Conservation (phyloP, 106 monocot species). For the Alisma plantagoaquatica region DNA sequence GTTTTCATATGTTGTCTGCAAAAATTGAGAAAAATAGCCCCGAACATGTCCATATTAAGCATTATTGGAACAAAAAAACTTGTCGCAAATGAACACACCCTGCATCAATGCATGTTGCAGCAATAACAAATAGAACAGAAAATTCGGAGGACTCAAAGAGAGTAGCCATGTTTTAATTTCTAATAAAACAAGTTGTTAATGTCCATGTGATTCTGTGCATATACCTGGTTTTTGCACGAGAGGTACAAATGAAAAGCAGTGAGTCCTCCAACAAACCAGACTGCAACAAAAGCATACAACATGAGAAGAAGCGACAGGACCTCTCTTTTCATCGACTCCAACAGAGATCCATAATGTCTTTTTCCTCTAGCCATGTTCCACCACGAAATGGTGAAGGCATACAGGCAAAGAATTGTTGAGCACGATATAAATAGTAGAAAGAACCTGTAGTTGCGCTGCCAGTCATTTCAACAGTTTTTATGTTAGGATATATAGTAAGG, state of each 20-base stretch:
- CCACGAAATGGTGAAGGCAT: constrained; percentile 73
- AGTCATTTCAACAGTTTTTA: too few relatives aligned
- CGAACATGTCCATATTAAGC: too few relatives aligned
- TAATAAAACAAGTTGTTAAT: too few relatives aligned
- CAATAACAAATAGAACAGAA: too few relatives aligned
- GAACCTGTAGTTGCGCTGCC: constrained; percentile 92
- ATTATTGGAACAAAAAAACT: too few relatives aligned
- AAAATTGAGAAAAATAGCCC: too few relatives aligned
- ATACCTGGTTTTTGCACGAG: constrained; percentile 70
- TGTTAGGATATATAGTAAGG: too few relatives aligned
- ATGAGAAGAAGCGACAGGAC: constrained; percentile 65
- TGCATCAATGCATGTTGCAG: too few relatives aligned
- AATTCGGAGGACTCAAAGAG: too few relatives aligned
- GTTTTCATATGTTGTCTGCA: constrained; percentile 73
- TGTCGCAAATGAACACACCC: too few relatives aligned
- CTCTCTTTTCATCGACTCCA: constrained; percentile 52
- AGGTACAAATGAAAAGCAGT: constrained; percentile 83
- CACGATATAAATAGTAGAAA: constrained; percentile 83
- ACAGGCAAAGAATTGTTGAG: constrained; percentile 73
- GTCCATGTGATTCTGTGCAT: too few relatives aligned
- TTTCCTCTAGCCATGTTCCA: constrained; percentile 49
- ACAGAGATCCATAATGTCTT: constrained; percentile 25
- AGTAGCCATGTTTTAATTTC: background rate
- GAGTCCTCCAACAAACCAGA: constrained; percentile 96
- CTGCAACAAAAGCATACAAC: constrained; percentile 65